These are phyloP conservation scores for Mentha longifolia DNA, from an alignment of 257 asterid species.

Conservation along the genomic window DNA sequence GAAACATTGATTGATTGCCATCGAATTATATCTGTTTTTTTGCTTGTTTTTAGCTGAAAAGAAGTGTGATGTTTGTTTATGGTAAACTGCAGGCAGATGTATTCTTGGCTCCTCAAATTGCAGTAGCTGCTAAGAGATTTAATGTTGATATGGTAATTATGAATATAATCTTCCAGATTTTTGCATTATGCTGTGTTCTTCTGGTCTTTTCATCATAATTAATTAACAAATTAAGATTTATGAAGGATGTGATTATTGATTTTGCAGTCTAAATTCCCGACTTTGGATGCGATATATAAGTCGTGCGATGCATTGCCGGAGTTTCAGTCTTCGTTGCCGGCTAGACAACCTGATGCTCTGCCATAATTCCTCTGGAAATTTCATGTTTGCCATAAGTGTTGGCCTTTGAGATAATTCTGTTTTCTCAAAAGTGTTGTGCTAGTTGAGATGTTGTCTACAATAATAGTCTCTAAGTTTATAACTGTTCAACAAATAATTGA, in stretches of 20 bases:
- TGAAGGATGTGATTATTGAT: background rate
- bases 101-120: constrained; percentile 86
- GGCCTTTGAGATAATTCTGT: no score
- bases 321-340: constrained; percentile 67
- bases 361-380: background rate
- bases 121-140: constrained; percentile 53
- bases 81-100: constrained; percentile 73
- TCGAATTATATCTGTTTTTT: background rate
- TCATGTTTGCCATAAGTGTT: no score
- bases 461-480: no score
- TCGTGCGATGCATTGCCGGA: constrained; percentile 61
- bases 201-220: background rate
- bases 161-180: background rate
- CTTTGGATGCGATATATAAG: constrained; percentile 46
- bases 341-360: constrained; percentile 71
- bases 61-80: background rate
- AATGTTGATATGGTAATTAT: constrained; percentile 60
- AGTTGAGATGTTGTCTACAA: no score
- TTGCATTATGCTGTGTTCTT: background rate
- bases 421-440: no score
- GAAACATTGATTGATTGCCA: background rate
- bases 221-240: background rate
- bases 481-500: no score
- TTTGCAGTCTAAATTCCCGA: constrained; percentile 60
- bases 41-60: no score